Base-by-base conservation (phyloP, 140 eudicot genomes). In the Oenanthe javanica region DNA sequence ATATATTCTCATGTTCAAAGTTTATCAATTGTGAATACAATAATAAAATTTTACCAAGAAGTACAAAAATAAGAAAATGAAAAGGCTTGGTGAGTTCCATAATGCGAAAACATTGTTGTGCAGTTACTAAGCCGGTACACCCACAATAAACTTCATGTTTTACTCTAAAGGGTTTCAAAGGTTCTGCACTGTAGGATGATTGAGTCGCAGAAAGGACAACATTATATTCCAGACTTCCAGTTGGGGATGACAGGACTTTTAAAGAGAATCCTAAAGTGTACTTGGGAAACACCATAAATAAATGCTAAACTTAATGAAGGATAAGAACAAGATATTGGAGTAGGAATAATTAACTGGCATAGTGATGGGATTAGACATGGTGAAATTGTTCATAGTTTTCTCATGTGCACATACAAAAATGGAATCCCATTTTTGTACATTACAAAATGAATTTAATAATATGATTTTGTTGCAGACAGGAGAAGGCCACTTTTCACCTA, bases 401-500 rank as follows among this genome's bases (percentile, higher is more conserved):
- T 36, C 40, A 36, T 36, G 40, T 36, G 40, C 40, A 36, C 40
- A 36, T 36, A 36, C 40, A 36, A 36, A 36, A 36, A 36, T 36
- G 40, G 40, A 36, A 36, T 36, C 40, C 40, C 40, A 36, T 36
- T 36, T 36, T 36, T 36, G 40, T 36, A 36, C 40, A 36, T 36
- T 36, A 36, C 40, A 36, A 36, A 36, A 36, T 36, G 40, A 36
- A 36, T 36, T 36, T 36, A 36, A 36, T 36, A 36, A 45, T 38
- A 21, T 43, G 63, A 27, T 79, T 77, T 64, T 67, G 19, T 84
- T 74, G 80, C 96, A 96, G 99, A 96, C 99, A 67, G 99, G 99
- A 75, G 78, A 82, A 1, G 99, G 99, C 40, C 99, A 96, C 81
- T 96, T 96, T 86, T 96, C 99, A 67, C 99, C 99, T 73, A 93